phyloP scores from a whole-genome alignment of 352 stramenopile species.

The Globisporangium polare region DNA sequence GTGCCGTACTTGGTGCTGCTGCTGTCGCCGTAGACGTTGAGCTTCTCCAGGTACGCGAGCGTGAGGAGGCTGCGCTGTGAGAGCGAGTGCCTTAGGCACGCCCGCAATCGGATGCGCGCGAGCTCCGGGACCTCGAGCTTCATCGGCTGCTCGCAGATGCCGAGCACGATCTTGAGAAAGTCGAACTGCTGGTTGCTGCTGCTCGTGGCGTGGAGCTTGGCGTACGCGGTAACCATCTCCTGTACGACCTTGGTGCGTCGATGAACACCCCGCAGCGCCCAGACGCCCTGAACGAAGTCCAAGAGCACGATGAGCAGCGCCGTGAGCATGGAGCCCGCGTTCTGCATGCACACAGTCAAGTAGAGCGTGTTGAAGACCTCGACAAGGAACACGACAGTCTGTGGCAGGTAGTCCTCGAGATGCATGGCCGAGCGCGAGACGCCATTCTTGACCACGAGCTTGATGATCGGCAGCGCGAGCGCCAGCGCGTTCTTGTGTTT shows the following conservation, averaged over 20 bases:
- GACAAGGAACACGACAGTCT: conserved; percentile 35
- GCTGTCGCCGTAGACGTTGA: conserved; percentile 5
- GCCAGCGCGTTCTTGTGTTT: conserved; percentile 10
- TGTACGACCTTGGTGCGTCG: conserved; percentile 3
- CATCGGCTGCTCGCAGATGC: neutral
- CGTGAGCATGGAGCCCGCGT: conserved; percentile 19
- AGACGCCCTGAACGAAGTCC: conserved; percentile 29
- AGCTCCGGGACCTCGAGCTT: conserved; percentile 3
- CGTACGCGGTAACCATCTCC: neutral
- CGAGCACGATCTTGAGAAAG: conserved; percentile 1
- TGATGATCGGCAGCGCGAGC: conserved; percentile 13
- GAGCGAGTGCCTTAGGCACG: neutral
- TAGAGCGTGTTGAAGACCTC: conserved; percentile 44
- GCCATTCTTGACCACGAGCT: conserved; percentile 26
- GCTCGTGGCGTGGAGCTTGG: neutral
- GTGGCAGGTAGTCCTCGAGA: conserved; percentile 30
- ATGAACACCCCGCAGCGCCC: conserved; percentile 28
- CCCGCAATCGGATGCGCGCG: conserved; percentile 1
- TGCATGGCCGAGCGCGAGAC: conserved; percentile 18
- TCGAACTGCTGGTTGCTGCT: neutral
- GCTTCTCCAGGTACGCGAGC: neutral
- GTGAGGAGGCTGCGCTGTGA: neutral
- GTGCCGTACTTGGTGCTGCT: neutral
- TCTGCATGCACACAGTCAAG: conserved; percentile 35
- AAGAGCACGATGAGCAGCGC: conserved; percentile 28